phyloP scores from a whole-genome alignment of 1,284 basidiomycete genomes.

The Cutaneotrichosporon cavernicola region DNA sequence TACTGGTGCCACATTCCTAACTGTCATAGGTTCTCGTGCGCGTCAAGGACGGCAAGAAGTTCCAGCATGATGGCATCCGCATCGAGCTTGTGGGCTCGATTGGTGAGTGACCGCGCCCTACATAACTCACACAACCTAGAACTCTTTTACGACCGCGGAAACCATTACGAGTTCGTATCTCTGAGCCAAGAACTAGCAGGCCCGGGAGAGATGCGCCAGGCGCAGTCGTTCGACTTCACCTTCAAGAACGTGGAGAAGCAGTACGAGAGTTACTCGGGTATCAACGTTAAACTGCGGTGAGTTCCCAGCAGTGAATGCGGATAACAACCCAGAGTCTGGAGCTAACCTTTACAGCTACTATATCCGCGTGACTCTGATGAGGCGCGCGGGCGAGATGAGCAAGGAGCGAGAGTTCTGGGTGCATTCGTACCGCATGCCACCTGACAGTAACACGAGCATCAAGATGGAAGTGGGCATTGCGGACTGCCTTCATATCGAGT shows the following conservation, averaged over 20 bases:
- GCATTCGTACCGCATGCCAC: constrained; percentile 96
- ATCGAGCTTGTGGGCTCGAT: constrained; percentile 97
- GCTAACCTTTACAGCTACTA: constrained; percentile 68
- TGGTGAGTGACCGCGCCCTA: constrained; percentile 60
- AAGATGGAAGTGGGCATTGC: constrained; percentile 99
- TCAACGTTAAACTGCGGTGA: constrained; percentile 93
- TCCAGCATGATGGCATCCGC: constrained; percentile 94
- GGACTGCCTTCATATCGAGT: constrained; percentile 97
- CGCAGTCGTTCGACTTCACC: constrained; percentile 90
- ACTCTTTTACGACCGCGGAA: constrained; percentile 79
- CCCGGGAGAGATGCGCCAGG: constrained; percentile 90
- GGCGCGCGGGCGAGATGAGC: constrained; percentile 85
- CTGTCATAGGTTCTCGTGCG: constrained; percentile 73
- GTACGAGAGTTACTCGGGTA: constrained; percentile 95
- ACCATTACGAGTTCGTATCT: constrained; percentile 97
- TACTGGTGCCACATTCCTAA: constrained; percentile 3
- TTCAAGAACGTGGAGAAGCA: constrained; percentile 99
- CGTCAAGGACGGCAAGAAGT: constrained; percentile 90
- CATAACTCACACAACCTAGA: constrained; percentile 58
- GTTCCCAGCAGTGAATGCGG: constrained; percentile 33
- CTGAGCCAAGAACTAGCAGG: constrained; percentile 90
- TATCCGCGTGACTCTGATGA: constrained; percentile 83
- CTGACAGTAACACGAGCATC: constrained; percentile 94
- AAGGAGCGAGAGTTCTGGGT: constrained; percentile 97
- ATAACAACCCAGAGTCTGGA: not conserved